Percentiles rank a stretch among this genome's conserved stretches.
Evolutionary conservation across 2,329 filamentous ascomycete species (phyloP).

Genomic region (Microcyclospora tardicrescens): DNA sequence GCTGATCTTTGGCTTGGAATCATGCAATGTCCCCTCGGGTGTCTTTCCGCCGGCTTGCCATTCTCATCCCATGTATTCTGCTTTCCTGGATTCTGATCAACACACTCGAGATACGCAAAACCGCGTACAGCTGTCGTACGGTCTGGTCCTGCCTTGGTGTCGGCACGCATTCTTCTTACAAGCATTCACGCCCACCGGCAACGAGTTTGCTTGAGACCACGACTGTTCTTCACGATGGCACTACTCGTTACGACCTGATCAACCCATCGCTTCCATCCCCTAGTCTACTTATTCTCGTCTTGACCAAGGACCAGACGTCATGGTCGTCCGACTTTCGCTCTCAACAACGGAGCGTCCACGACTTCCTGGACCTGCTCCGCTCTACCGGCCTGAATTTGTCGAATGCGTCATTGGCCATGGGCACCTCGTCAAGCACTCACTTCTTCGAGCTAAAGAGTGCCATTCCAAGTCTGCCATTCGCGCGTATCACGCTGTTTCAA

Average conservation of each 20-base stretch:
- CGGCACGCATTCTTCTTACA: conserved; percentile 1
- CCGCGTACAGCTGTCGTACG: conserved; percentile 7
- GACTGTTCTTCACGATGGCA: conserved; percentile 5
- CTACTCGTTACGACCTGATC: conserved; percentile 2
- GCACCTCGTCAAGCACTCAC: conserved; percentile 5
- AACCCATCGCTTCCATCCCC: conserved; percentile 1
- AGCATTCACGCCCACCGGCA: not conserved
- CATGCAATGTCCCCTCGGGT: too few relatives aligned
- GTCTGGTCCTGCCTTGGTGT: conserved; percentile 5
- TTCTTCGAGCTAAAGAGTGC: conserved; percentile 4
- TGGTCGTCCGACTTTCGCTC: conserved; percentile 12
- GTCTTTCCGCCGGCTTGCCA: too few relatives aligned
- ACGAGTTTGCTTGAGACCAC: conserved; percentile 1
- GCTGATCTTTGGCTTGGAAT: too few relatives aligned
- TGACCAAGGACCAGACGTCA: conserved; percentile 5
- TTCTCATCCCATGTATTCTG: not conserved
- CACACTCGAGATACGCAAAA: conserved; percentile 4
- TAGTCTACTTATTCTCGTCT: conserved; percentile 4
- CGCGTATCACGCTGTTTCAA: conserved; percentile 3
- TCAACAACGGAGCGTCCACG: conserved; percentile 3
- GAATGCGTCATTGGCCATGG: conserved; percentile 6
- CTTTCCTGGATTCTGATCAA: conserved; percentile 3
- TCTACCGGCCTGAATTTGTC: conserved; percentile 5
- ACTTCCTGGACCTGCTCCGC: conserved; percentile 7
- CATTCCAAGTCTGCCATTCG: conserved; percentile 3